Conservation (phyloP, 441 rosid genomes). For the Viola pubescens region DNA sequence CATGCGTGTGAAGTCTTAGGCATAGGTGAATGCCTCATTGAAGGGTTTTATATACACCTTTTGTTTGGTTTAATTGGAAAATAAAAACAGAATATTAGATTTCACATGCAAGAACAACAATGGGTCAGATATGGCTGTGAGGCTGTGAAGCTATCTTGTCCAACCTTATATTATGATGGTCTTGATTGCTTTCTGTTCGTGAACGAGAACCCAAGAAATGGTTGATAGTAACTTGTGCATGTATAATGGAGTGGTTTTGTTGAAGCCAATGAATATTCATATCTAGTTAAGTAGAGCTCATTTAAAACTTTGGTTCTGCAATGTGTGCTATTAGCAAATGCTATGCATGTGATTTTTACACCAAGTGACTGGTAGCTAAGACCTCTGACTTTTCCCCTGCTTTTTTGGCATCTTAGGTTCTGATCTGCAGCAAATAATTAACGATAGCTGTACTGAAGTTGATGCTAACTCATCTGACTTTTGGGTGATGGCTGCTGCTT, state of each 20-base stretch:
- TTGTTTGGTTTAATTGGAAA: background rate
- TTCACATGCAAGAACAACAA: background rate
- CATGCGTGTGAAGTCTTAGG: background rate
- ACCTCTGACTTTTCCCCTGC: background rate
- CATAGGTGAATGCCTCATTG: background rate
- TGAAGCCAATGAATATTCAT: too few relatives aligned
- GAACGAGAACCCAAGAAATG: too few relatives aligned
- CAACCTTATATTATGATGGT: background rate
- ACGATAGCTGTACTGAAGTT: slow-evolving; percentile 61
- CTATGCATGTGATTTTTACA: background rate
- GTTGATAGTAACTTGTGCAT: too few relatives aligned
- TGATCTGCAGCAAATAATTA: slow-evolving; percentile 49
- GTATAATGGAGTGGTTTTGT: too few relatives aligned
- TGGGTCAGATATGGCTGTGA: background rate
- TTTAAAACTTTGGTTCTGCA: too few relatives aligned
- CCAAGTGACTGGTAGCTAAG: slow-evolving; percentile 3
- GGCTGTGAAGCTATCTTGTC: background rate
- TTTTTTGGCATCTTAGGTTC: slow-evolving; percentile 36
- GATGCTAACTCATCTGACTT: slow-evolving; percentile 64
- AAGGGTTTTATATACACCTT: background rate
- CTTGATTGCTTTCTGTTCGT: slow-evolving; percentile 6
- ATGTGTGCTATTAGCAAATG: too few relatives aligned
- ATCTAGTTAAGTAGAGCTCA: too few relatives aligned
- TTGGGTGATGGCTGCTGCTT: slow-evolving; percentile 95
- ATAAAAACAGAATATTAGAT: background rate